Evolutionary conservation across 176 grass and related monocot species (phyloP).

Genomic region (Oryza officinalis): DNA sequence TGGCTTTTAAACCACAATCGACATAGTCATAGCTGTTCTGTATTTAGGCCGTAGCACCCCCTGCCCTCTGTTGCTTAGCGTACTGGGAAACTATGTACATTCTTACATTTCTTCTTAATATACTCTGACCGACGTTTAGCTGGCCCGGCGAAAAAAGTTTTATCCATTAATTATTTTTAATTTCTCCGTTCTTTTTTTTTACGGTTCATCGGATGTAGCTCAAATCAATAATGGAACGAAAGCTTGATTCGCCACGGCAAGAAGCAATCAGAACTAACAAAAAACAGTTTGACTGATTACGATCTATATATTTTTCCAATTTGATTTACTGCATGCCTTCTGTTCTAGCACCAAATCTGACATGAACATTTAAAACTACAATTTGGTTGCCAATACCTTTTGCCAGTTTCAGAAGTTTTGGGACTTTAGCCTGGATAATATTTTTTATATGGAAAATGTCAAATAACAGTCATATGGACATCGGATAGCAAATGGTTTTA

Average conservation of each 20-base stretch:
- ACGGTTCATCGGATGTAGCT: too few relatives aligned
- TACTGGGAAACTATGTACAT: too few relatives aligned
- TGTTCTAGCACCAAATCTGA: background rate
- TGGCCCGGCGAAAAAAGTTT: too few relatives aligned
- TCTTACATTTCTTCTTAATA: too few relatives aligned
- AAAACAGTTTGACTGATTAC: background rate
- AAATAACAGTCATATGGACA: background rate
- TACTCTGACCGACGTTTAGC: too few relatives aligned
- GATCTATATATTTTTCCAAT: background rate
- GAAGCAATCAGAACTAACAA: background rate
- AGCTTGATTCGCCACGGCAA: constrained; percentile 30
- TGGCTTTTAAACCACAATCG: too few relatives aligned
- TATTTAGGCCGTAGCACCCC: too few relatives aligned
- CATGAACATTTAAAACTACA: constrained; percentile 18
- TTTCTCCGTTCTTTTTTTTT: too few relatives aligned
- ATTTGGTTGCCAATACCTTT: background rate
- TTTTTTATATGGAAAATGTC: background rate
- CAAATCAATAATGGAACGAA: background rate
- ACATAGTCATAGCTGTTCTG: too few relatives aligned
- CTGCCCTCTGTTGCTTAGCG: too few relatives aligned
- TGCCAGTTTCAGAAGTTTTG: background rate
- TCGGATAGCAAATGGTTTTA: constrained; percentile 18
- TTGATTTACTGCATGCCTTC: background rate
- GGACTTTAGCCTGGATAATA: background rate
- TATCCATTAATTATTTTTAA: too few relatives aligned